Conservation (phyloP, 2,329 filamentous ascomycete species). For the Elsinoe perseae region DNA sequence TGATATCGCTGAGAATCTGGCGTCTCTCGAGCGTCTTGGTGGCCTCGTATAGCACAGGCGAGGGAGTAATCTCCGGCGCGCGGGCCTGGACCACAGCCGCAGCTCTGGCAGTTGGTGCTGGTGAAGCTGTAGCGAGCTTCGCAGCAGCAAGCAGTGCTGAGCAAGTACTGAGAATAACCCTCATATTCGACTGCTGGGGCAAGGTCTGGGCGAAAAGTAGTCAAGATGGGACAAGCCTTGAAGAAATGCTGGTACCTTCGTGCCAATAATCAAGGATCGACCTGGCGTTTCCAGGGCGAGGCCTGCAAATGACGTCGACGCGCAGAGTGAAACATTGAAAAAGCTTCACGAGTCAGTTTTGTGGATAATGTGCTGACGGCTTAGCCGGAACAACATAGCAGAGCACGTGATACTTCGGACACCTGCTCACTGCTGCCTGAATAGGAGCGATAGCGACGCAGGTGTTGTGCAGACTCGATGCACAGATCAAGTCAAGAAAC, state of each 20-base stretch:
- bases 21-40: constrained; percentile 40
- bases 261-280: constrained; percentile 11
- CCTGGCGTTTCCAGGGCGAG: constrained; percentile 6
- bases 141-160: constrained; percentile 24
- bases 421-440: not conserved
- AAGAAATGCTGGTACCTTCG: not conserved
- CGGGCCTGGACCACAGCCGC: constrained; percentile 20
- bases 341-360: not conserved
- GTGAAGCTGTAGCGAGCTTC: constrained; percentile 24
- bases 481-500: not conserved
- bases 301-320: not conserved
- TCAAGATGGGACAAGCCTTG: constrained; percentile 6
- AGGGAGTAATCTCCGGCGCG: constrained; percentile 44
- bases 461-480: too few species aligned
- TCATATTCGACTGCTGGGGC: not conserved
- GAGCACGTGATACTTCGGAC: not conserved
- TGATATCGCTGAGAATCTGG: constrained; percentile 45
- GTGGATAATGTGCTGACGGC: not conserved
- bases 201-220: constrained; percentile 6
- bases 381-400: not conserved
- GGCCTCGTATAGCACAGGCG: constrained; percentile 36
- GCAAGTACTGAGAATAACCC: not conserved
- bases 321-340: not conserved
- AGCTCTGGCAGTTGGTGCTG: constrained; percentile 17
- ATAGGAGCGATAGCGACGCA: too few species aligned